A percentile compares a stretch with the other conserved stretches of the same genome.
These are phyloP conservation scores for Aspergillus incahuasiensis DNA, from an alignment of 495 filamentous ascomycete species.

Conservation along the genomic window DNA sequence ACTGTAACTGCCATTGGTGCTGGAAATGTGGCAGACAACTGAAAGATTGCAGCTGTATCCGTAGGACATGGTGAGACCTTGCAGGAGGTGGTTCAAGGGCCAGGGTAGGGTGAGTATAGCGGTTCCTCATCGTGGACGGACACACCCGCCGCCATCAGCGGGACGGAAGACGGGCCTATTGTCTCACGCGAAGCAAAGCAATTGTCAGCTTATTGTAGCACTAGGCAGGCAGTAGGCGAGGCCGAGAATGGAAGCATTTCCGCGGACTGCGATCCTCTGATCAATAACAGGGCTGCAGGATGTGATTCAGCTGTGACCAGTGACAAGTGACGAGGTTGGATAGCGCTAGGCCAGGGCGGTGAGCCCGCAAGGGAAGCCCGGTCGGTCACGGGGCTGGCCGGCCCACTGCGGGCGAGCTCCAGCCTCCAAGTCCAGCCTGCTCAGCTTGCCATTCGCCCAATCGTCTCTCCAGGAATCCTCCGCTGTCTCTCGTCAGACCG, in stretches of 20 bases:
- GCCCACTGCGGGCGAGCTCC: neutral
- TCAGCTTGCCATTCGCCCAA: conserved; percentile 11
- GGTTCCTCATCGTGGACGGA: neutral
- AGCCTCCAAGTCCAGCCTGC: too few relatives aligned
- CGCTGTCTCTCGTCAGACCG: neutral
- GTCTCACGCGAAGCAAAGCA: neutral
- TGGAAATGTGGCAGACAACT: too few relatives aligned
- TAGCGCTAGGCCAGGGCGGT: conserved; percentile 3
- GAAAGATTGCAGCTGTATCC: too few relatives aligned
- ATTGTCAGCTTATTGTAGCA: neutral
- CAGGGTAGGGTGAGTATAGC: too few relatives aligned
- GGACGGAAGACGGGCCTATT: neutral
- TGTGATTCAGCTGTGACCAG: neutral
- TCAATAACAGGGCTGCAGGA: conserved; percentile 8
- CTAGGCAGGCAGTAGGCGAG: neutral
- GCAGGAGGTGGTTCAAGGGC: too few relatives aligned
- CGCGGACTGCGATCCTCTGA: neutral
- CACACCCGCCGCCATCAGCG: neutral
- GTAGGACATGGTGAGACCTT: too few relatives aligned
- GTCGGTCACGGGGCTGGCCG: neutral
- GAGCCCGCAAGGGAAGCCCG: neutral
- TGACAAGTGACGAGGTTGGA: too few relatives aligned
- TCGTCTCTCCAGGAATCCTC: neutral
- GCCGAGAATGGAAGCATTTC: neutral
- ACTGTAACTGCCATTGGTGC: too few relatives aligned